These are phyloP conservation scores for Starmerella floris DNA, from an alignment of 805 yeast genomes.

Conservation along the genomic window DNA sequence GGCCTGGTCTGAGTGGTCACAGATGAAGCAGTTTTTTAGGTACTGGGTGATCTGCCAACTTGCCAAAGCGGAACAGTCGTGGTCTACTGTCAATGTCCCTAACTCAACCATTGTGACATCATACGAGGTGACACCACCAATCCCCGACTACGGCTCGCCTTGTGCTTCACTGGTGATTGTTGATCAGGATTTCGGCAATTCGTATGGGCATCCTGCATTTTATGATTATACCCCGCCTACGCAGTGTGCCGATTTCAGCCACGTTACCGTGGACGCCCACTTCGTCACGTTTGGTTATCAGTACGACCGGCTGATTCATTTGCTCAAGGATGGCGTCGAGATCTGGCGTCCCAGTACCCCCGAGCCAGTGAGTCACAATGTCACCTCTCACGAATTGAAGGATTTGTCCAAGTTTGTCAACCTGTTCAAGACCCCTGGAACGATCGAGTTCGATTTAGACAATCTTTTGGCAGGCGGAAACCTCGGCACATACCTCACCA, in stretches of 20 bases:
- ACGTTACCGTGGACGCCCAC: conserved; percentile 25
- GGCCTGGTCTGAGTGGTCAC: no score
- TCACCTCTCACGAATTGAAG: conserved; percentile 41
- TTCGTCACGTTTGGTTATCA: conserved; percentile 27
- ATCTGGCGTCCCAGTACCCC: conserved; percentile 69
- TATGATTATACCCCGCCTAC: conserved; percentile 25
- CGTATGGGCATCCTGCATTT: conserved; percentile 26
- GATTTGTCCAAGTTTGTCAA: conserved; percentile 50
- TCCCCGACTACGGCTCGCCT: conserved; percentile 12
- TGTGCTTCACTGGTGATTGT: conserved; percentile 13
- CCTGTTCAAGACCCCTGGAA: conserved; percentile 35
- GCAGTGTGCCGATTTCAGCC: conserved; percentile 23
- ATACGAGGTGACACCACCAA: conserved; percentile 10
- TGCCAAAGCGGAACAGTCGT: no score
- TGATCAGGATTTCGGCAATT: conserved; percentile 25
- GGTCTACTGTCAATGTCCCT: no score
- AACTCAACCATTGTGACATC: no score
- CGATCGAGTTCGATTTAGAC: conserved; percentile 46
- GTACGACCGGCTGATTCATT: conserved; percentile 29
- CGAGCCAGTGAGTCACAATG: conserved; percentile 47
- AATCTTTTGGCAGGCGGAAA: conserved; percentile 39
- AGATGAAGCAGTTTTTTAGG: no score
- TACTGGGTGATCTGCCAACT: no score
- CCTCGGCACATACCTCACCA: conserved; percentile 47
- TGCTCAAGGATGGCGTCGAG: conserved; percentile 44